Base-by-base conservation (phyloP, 73 alveolate species). In the Tetrahymena malaccensis region DNA sequence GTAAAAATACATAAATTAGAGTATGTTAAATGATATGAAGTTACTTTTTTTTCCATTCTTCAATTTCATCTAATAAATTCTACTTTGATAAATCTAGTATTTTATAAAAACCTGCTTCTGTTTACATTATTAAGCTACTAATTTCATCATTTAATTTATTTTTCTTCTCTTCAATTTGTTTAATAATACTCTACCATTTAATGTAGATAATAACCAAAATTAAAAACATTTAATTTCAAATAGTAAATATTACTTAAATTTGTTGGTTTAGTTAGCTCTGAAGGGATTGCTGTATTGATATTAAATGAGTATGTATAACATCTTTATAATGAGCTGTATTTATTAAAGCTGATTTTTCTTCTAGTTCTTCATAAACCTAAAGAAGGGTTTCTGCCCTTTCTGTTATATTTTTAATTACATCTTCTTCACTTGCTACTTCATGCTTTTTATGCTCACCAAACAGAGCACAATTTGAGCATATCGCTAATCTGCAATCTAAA, bases 401-500 rank as follows among this genome's bases (percentile, higher is more conserved):
- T 96, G 96, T 96, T 33, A 98, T 95, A 55, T 97, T 98, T 97
- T 96, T 96, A 10, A 97, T 94, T 50, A 98, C 98, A 93, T 98
- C 99, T 34, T 97, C 98, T 55, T 97, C 97, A 95, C 96, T 96
- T 13, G 97, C 43, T 56, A 98, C 97, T 89, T 98, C 98, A 94
- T 98, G 99, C 56, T 97, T 97, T 96, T 98, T 98, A 96, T 98
- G 99, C n/a, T 85, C 93, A n/a, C 99, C 99, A 89, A 98, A 98
- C 58, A 98, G 94, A 11, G 99, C 99, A 70, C 99, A 98, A 95
- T 97, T 97, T 15, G 98, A 96, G 94, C 99, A 98, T 27, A 98
- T 98, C 94, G 97, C 96, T 43, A 96, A 96, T 35, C 95, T 89
- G 83, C 97, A 98, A 93, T 98, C 98, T 4, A 98, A 94, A 85